Percentiles rank a stretch among this genome's conserved stretches.
Conservation (phyloP, 164 flowering plant species). For the Chloranthus sessilifolius region DNA sequence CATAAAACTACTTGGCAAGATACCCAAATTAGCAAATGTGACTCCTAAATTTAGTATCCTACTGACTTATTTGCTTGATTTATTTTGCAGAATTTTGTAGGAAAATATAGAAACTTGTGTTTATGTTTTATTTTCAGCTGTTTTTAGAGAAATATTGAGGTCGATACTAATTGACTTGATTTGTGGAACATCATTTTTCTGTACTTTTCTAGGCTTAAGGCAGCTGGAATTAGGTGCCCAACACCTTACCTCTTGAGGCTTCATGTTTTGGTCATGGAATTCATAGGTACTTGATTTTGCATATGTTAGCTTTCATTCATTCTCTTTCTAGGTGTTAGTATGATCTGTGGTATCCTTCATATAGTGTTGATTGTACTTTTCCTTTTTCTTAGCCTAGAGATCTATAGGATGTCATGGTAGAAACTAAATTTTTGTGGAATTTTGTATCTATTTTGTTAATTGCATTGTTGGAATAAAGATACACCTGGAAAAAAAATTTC, state of each 20-base stretch:
- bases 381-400: not conserved
- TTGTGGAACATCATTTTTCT: not conserved
- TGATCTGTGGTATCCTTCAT: not conserved
- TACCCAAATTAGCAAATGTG: too few species aligned
- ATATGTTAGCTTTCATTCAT: not conserved
- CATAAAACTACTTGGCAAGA: too few species aligned
- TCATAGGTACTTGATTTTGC: conserved; percentile 58
- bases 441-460: not conserved
- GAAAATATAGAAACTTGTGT: too few species aligned
- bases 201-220: conserved; percentile 63
- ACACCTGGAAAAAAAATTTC: not conserved
- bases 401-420: not conserved
- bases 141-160: too few species aligned
- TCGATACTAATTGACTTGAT: too few species aligned
- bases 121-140: too few species aligned
- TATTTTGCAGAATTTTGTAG: too few species aligned
- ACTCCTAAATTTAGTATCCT: too few species aligned
- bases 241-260: conserved; percentile 64
- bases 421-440: not conserved
- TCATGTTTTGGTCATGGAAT: conserved; percentile 98
- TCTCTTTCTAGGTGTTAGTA: not conserved
- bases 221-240: conserved; percentile 94
- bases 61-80: too few species aligned
- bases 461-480: too few species aligned
- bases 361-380: not conserved